These are phyloP conservation scores for Arabidopsis hybrid DNA, from an alignment of 441 rosid genomes.

Conservation along the genomic window DNA sequence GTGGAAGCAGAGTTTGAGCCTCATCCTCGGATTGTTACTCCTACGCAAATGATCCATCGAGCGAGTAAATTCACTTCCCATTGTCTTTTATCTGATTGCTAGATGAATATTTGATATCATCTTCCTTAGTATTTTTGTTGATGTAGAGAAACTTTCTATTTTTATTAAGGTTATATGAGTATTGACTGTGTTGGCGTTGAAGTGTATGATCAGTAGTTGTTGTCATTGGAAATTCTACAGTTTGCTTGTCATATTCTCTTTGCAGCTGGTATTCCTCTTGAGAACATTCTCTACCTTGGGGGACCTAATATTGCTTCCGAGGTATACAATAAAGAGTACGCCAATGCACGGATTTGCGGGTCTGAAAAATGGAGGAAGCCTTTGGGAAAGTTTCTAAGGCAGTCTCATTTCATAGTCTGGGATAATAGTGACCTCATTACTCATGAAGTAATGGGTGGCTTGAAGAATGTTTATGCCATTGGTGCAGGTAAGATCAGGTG, in stretches of 20 bases:
- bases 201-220: neutral
- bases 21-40: slow-evolving; percentile 84
- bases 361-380: slow-evolving; percentile 98
- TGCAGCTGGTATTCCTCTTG: slow-evolving; percentile 82
- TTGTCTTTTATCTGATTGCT: slow-evolving; percentile 27
- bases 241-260: neutral
- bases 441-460: slow-evolving; percentile 92
- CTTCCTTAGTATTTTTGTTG: neutral
- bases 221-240: neutral
- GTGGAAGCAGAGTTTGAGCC: slow-evolving; percentile 91
- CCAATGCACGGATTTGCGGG: slow-evolving; percentile 98
- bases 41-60: slow-evolving; percentile 88
- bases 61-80: slow-evolving; percentile 66
- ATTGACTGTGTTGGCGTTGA: neutral
- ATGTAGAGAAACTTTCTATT: neutral
- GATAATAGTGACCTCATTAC: slow-evolving; percentile 89
- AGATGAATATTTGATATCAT: neutral
- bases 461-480: slow-evolving; percentile 98
- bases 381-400: slow-evolving; percentile 88
- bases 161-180: neutral
- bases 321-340: slow-evolving; percentile 92
- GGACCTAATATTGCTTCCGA: slow-evolving; percentile 99
- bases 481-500: slow-evolving; percentile 73
- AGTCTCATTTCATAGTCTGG: slow-evolving; percentile 96
- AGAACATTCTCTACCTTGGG: slow-evolving; percentile 95